Percentiles rank a stretch among this genome's conserved stretches.
Conservation (phyloP, 2,329 filamentous ascomycete species). For the Claviceps sp. region DNA sequence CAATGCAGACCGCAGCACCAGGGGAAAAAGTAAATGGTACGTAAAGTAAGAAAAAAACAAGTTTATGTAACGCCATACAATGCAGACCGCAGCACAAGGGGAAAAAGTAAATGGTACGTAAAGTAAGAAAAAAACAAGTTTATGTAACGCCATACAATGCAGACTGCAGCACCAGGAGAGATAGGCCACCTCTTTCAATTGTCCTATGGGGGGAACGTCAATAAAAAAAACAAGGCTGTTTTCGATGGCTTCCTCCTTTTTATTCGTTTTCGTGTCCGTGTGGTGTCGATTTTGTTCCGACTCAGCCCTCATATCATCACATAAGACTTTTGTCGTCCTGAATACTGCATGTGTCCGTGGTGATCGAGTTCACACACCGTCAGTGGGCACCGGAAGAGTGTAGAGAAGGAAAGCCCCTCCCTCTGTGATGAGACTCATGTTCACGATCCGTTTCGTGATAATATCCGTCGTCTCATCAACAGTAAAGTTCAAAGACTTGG, state of each 20-base stretch:
- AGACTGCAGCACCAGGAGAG: conserved; percentile 22
- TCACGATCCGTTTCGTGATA: too few species aligned
- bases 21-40: neutral
- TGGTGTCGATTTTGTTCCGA: neutral
- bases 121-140: neutral
- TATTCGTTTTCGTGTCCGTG: neutral
- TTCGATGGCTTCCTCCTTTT: neutral
- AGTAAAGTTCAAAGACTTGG: too few species aligned
- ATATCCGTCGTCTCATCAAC: too few species aligned
- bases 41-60: neutral
- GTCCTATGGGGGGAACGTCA: conserved; percentile 3
- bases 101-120: too few species aligned
- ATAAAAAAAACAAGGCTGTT: neutral
- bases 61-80: too few species aligned
- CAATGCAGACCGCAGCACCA: conserved; percentile 27
- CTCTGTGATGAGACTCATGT: too few species aligned
- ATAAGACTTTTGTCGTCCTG: neutral
- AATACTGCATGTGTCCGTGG: too few species aligned
- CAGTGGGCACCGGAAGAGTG: too few species aligned
- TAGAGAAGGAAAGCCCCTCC: too few species aligned
- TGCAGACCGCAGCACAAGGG: too few species aligned
- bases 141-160: conserved; percentile 24
- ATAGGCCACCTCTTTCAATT: conserved; percentile 5
- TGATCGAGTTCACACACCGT: too few species aligned
- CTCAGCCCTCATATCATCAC: neutral